phyloP scores from a whole-genome alignment of 768 basidiomycete genomes.

The Rhizopogon vesiculosus region DNA sequence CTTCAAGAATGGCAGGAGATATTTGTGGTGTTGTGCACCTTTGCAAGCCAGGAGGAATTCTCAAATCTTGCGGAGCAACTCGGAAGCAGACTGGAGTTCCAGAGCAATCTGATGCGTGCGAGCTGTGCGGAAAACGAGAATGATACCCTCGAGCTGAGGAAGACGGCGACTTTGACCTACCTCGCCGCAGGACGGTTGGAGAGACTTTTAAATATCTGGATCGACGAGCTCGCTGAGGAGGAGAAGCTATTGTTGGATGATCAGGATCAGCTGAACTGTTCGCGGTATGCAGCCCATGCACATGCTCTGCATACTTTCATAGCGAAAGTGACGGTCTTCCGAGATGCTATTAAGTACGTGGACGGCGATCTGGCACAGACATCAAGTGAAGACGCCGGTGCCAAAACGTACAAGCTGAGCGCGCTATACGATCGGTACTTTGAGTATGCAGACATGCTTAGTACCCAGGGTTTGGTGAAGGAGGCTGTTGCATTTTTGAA shows the following conservation, averaged over 20 bases:
- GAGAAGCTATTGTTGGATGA: conserved; percentile 50
- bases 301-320: conserved; percentile 89
- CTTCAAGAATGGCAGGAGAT: conserved; percentile 94
- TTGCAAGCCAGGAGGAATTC: conserved; percentile 83
- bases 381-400: conserved; percentile 29
- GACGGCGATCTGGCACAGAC: conserved; percentile 60
- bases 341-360: conserved; percentile 74
- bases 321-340: conserved; percentile 96
- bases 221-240: conserved; percentile 85
- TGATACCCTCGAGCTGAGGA: conserved; percentile 49
- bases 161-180: conserved; percentile 90
- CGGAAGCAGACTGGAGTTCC: conserved; percentile 86
- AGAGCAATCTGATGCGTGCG: conserved; percentile 54
- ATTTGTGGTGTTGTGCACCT: conserved; percentile 95
- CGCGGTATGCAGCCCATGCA: conserved; percentile 75
- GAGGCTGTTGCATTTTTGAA: conserved; percentile 78
- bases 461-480: conserved; percentile 82
- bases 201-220: conserved; percentile 86
- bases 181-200: conserved; percentile 88
- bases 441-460: conserved; percentile 92
- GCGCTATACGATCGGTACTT: conserved; percentile 88
- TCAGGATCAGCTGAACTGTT: conserved; percentile 35
- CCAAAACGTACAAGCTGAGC: conserved; percentile 77
- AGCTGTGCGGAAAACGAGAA: conserved; percentile 34
- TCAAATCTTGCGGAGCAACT: conserved; percentile 86